Evolutionary conservation across 306 rosid genomes (phyloP).

Genomic region (Ceratonia siliqua): DNA sequence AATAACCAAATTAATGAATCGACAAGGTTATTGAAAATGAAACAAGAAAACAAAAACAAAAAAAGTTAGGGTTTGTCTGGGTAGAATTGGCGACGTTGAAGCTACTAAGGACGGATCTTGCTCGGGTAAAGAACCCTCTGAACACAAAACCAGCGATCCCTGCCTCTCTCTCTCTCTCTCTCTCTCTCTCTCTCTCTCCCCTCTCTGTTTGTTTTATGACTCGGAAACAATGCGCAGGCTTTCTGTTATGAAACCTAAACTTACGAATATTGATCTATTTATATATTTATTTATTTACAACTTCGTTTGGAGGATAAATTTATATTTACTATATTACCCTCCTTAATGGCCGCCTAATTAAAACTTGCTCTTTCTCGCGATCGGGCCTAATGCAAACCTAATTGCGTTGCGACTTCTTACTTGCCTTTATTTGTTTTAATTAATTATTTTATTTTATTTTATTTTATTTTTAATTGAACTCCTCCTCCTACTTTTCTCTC

Average conservation of each 20-base stretch:
- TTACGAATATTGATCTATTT: not conserved
- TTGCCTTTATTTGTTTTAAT: not conserved
- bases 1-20: slow-evolving; percentile 17
- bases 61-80: slow-evolving; percentile 28
- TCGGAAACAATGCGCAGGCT: not conserved
- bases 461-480: too few species aligned
- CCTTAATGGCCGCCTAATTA: not conserved
- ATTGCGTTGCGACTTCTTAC: not conserved
- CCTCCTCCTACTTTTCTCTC: too few species aligned
- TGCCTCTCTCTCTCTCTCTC: not conserved
- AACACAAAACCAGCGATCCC: slow-evolving; percentile 29
- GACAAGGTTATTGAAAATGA: not conserved
- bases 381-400: not conserved
- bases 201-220: not conserved
- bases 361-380: not conserved
- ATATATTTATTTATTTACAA: not conserved
- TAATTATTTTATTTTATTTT: too few species aligned
- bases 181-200: not conserved
- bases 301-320: too few species aligned
- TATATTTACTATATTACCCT: not conserved
- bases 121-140: slow-evolving; percentile 16
- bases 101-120: slow-evolving; percentile 36
- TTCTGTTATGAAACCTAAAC: not conserved
- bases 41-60: too few species aligned
- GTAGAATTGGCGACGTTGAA: slow-evolving; percentile 9